phyloP scores from a whole-genome alignment of 2,329 filamentous ascomycete genomes.

The Fusarium beomiforme region DNA sequence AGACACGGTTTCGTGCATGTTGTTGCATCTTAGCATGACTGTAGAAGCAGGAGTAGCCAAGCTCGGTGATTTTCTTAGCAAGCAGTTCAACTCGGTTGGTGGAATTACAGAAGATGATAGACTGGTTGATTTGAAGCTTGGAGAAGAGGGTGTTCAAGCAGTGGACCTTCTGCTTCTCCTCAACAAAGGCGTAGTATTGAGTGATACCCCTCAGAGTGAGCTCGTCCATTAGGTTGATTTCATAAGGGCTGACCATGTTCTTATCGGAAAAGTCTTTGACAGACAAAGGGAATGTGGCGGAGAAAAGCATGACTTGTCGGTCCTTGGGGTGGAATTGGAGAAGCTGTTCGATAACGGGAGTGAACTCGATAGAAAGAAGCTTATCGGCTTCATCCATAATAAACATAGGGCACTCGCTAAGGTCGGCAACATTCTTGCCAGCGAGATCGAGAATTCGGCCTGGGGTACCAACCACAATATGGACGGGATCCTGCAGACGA shows the following conservation, averaged over 20 bases:
- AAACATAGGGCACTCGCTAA: conserved; percentile 96
- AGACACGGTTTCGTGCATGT: conserved; percentile 95
- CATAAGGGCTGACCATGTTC: conserved; percentile 95
- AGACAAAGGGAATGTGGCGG: conserved; percentile 94
- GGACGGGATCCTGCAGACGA: conserved; percentile 90
- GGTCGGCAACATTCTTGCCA: conserved; percentile 94
- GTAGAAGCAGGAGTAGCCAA: conserved; percentile 99
- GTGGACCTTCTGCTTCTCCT: conserved; percentile 99
- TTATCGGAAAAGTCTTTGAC: conserved; percentile 99
- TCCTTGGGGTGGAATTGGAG: conserved; percentile 96
- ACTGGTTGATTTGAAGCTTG: conserved; percentile 99
- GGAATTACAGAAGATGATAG: conserved; percentile 99
- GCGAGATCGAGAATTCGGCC: conserved; percentile 96
- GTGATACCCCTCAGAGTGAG: conserved; percentile 97
- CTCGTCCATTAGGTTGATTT: conserved; percentile 99
- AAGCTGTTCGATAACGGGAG: conserved; percentile 95
- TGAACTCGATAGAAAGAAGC: conserved; percentile 95
- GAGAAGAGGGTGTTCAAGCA: conserved; percentile 99
- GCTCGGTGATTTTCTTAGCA: conserved; percentile 98
- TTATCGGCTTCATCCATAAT: conserved; percentile 99
- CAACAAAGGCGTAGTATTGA: conserved; percentile 98
- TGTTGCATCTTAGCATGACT: conserved; percentile 99
- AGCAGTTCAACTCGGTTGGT: conserved; percentile 97
- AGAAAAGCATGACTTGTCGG: conserved; percentile 99
- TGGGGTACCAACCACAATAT: conserved; percentile 97